Base-by-base conservation (phyloP, 129 eudicot genomes). In the Scalesia atractyloides region DNA sequence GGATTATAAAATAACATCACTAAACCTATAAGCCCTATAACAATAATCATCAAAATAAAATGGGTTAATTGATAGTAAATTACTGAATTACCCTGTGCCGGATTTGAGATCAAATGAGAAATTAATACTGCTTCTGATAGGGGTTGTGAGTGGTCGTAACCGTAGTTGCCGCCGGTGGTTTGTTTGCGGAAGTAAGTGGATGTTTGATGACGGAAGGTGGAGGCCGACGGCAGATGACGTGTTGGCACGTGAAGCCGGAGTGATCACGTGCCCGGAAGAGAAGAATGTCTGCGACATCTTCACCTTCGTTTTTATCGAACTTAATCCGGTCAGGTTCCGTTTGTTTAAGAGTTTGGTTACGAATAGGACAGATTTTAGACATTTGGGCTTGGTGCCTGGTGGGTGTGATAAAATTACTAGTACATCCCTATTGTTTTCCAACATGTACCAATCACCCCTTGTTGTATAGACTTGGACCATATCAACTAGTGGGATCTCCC, bases 71-170 rank as follows among this genome's bases (percentile, higher is more conserved):
- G 49, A 59, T 44, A 57, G 63, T 71, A 52, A n/a, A 59, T 73
- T 86, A 86, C 92, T 64, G 47, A n/a, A 59, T 73, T 86, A 89
- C 96, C 91, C 86, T 80, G 81, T 80, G 51, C 88, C 92, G 46
- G 79, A 74, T 78, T 79, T 82, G 65, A 84, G 68, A 76, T 89
- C 90, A 67, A 86, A 66, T 12, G 83, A 70, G 22, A 70, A 52
- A 61, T 81, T 86, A 47, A 7, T 36, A 46, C 64, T 76, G 69
- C 64, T 74, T 65, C 83, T 73, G n/a, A 64, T 67, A 20, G 83
- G 82, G 50, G 84, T 64, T 63, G 75, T 52, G 30, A 73, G 60
- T 33, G 76, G 53, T 16, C 79, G 71, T 54, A 66, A 33, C 48
- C 37, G 66, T 39, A 64, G 75, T 53, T 58, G 69, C 58, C 64